These are phyloP conservation scores for Arthrobotrys sphaeroides DNA, from an alignment of 2,329 filamentous ascomycete genomes.

Conservation along the genomic window DNA sequence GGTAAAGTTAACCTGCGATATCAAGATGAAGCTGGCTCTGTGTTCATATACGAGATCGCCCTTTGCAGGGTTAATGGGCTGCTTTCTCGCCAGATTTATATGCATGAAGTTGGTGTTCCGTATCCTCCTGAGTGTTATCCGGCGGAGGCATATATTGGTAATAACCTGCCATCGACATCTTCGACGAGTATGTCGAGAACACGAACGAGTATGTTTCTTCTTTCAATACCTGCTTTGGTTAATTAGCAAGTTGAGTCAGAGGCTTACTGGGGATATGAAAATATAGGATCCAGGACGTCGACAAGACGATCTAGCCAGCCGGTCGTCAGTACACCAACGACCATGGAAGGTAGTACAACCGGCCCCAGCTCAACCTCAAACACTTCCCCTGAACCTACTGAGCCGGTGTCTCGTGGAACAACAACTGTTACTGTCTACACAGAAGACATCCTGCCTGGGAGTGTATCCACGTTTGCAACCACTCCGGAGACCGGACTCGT, in stretches of 20 bases:
- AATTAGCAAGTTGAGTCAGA: too few relatives aligned
- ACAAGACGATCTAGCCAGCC: not conserved
- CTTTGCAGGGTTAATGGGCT: constrained; percentile 3
- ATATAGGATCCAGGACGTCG: too few relatives aligned
- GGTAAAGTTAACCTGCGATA: constrained; percentile 3
- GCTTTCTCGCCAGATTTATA: not conserved
- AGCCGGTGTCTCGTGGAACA: not conserved
- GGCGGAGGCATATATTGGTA: not conserved
- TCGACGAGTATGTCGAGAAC: not conserved
- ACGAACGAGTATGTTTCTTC: not conserved
- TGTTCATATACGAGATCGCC: not conserved
- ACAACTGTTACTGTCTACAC: not conserved
- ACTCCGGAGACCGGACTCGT: not conserved
- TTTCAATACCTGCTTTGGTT: not conserved
- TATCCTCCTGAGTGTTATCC: constrained; percentile 4
- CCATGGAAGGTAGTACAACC: not conserved
- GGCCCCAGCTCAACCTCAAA: not conserved
- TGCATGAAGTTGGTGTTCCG: not conserved
- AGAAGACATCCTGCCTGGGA: not conserved
- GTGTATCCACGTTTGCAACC: not conserved
- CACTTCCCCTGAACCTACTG: not conserved
- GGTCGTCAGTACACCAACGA: not conserved
- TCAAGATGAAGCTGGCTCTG: not conserved
- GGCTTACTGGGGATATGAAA: too few relatives aligned
- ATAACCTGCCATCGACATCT: not conserved